Evolutionary conservation across 495 filamentous ascomycete genomes (phyloP), one percentile per base, ranked within the genome.

Genomic region (Xylaria telfairii): DNA sequence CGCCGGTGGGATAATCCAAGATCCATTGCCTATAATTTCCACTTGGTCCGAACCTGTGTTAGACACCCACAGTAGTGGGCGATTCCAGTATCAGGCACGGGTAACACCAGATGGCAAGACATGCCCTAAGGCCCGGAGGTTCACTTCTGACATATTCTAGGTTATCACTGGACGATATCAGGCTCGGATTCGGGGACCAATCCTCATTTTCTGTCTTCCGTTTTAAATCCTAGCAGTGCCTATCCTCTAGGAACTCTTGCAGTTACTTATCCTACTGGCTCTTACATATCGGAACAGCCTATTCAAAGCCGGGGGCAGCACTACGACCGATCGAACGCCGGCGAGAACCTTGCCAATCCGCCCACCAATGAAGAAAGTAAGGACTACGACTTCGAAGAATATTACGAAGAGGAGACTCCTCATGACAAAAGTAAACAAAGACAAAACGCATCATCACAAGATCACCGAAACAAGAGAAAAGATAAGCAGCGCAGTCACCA

Each of bases 1-100:
- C 41, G 4, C 5, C n/a, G 19, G 42, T 42, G 57, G 24, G 7
- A 15, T 10, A 41, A n/a, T 19, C 8, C 34, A 42, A 15, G 57
- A 61, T 21, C 57, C 13, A 15, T 34, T 12, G 8, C 37, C 41
- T 4, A 49, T 15, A 24, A 21, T 32, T 19, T 65, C 42, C 5
- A 32, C 42, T 49, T 65, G 62, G 62, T 65, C 62, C 13, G 41
- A 65, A 17, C 64, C 64, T 9, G 21, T 54, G 30, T 26, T 66
- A 24, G 64, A 66, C 19, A 24, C 64, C 6, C 46, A 47, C 9
- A 47, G 44, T 10, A 34, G 15, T 6, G 56, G 59, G 34, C 59
- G 63, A 17, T 49, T 53, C 28, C 47, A 51, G n/a, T 53, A 66
- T 19, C 46, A 44, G 39, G 28, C 46, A 9, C 64, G 46, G 7